These are phyloP conservation scores for Hypoxylon sp. DNA, from an alignment of 2,329 filamentous ascomycete genomes.

Conservation along the genomic window DNA sequence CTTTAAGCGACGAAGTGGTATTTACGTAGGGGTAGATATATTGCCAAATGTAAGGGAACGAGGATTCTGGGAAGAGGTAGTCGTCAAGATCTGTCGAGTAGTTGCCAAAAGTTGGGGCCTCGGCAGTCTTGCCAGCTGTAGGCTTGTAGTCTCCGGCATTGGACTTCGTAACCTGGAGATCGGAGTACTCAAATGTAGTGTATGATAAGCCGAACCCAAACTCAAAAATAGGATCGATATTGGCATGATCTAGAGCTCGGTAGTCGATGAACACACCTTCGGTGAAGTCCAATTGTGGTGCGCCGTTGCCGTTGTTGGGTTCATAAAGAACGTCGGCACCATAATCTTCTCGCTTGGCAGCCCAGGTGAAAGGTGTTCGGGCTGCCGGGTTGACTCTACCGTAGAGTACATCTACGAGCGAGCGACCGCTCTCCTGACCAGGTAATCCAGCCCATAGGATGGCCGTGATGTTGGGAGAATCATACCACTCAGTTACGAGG, in stretches of 20 bases:
- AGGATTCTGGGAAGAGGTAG: constrained; percentile 74
- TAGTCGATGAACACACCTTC: constrained; percentile 89
- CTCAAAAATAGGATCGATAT: constrained; percentile 79
- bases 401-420: constrained; percentile 85
- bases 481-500: constrained; percentile 79
- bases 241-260: constrained; percentile 77
- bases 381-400: constrained; percentile 82
- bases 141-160: constrained; percentile 67
- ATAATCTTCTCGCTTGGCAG: constrained; percentile 74
- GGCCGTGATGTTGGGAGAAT: constrained; percentile 83
- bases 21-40: constrained; percentile 82
- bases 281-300: constrained; percentile 79
- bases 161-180: constrained; percentile 69
- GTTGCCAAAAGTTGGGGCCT: constrained; percentile 75
- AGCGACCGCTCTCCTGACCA: constrained; percentile 85
- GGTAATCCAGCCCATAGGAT: constrained; percentile 87
- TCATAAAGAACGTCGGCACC: constrained; percentile 75
- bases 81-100: constrained; percentile 72
- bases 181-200: constrained; percentile 82
- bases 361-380: constrained; percentile 86
- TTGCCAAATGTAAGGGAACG: constrained; percentile 64
- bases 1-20: constrained; percentile 66
- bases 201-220: constrained; percentile 87
- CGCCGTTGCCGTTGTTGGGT: constrained; percentile 74
- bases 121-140: constrained; percentile 70